Conservation (phyloP, 768 basidiomycete species). For the Tylopilus felleus region DNA sequence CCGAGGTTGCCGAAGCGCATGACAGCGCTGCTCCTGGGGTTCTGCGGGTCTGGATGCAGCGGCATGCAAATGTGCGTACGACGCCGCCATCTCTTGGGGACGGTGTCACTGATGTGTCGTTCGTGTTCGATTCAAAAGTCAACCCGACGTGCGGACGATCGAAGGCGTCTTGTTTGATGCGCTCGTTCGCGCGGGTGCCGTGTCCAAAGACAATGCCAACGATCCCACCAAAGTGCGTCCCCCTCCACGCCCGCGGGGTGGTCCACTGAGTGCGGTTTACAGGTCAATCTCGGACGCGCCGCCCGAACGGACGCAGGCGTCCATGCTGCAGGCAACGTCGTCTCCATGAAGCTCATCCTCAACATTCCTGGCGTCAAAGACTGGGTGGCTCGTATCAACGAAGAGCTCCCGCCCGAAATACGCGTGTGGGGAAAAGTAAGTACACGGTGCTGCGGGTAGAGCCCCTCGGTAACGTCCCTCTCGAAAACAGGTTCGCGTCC, state of each 20-base stretch:
- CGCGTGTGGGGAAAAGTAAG: slow-evolving; percentile 88
- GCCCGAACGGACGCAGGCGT: slow-evolving; percentile 97
- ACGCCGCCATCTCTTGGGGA: too few relatives aligned
- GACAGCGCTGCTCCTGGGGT: slow-evolving; percentile 83
- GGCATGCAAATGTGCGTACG: slow-evolving; percentile 93
- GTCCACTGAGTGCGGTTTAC: background rate
- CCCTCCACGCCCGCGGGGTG: background rate
- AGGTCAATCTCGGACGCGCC: slow-evolving; percentile 84
- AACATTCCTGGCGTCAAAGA: slow-evolving; percentile 68
- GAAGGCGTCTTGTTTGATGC: slow-evolving; percentile 89
- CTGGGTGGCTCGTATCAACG: slow-evolving; percentile 72
- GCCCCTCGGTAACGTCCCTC: background rate
- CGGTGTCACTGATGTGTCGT: background rate
- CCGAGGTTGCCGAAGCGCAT: slow-evolving; percentile 77
- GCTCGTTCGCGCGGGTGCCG: slow-evolving; percentile 83
- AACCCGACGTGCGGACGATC: slow-evolving; percentile 73
- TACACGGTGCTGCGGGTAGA: slow-evolving; percentile 7
- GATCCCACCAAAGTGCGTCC: slow-evolving; percentile 75
- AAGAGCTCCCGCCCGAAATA: slow-evolving; percentile 86
- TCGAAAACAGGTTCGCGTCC: slow-evolving; percentile 52
- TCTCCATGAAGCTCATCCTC: slow-evolving; percentile 88
- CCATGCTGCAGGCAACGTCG: slow-evolving; percentile 92
- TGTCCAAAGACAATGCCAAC: slow-evolving; percentile 92
- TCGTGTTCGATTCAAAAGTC: slow-evolving; percentile 40
- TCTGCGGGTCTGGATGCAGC: slow-evolving; percentile 86